A percentile compares a stretch with the other conserved stretches of the same genome.
Evolutionary conservation across 495 filamentous ascomycete genomes (phyloP).

Genomic region (Lophium mytilinum): DNA sequence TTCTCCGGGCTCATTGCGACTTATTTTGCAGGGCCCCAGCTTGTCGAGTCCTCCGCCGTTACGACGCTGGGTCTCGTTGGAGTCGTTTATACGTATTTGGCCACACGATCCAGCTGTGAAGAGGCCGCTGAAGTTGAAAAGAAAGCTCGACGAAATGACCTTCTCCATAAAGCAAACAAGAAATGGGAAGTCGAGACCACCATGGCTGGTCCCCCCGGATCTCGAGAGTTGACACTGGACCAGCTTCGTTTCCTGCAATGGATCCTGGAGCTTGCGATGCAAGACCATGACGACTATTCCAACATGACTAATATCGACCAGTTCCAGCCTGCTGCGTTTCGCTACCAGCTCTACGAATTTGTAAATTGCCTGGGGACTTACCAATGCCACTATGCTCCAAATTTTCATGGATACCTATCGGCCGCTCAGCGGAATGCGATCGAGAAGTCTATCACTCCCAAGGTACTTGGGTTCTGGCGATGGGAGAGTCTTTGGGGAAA

Average conservation of each 20-base stretch:
- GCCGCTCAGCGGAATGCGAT: slow-evolving; percentile 9
- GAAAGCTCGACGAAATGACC: slow-evolving; percentile 1
- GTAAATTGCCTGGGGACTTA: slow-evolving; percentile 8
- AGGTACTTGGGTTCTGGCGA: slow-evolving; percentile 13
- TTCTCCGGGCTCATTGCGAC: not conserved
- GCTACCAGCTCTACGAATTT: slow-evolving; percentile 13
- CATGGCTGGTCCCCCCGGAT: not conserved
- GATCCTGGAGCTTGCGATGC: slow-evolving; percentile 5
- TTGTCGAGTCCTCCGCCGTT: not conserved
- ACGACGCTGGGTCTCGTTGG: not conserved
- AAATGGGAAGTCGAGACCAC: not conserved
- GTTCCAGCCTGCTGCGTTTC: slow-evolving; percentile 12
- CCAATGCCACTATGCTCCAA: slow-evolving; percentile 15
- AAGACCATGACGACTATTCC: slow-evolving; percentile 10
- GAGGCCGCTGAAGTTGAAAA: slow-evolving; percentile 2
- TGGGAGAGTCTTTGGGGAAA: slow-evolving; percentile 19
- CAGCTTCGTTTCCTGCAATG: slow-evolving; percentile 7
- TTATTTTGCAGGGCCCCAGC: not conserved
- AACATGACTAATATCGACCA: slow-evolving; percentile 16
- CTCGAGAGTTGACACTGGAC: slow-evolving; percentile 3
- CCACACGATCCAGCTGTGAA: not conserved
- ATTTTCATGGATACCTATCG: slow-evolving; percentile 16
- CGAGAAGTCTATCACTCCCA: slow-evolving; percentile 11
- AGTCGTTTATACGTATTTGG: not conserved
- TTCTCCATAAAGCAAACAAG: slow-evolving; percentile 1